phyloP scores from a whole-genome alignment of 1,139 yeast species.

The Debaryomyces robertsiae region DNA sequence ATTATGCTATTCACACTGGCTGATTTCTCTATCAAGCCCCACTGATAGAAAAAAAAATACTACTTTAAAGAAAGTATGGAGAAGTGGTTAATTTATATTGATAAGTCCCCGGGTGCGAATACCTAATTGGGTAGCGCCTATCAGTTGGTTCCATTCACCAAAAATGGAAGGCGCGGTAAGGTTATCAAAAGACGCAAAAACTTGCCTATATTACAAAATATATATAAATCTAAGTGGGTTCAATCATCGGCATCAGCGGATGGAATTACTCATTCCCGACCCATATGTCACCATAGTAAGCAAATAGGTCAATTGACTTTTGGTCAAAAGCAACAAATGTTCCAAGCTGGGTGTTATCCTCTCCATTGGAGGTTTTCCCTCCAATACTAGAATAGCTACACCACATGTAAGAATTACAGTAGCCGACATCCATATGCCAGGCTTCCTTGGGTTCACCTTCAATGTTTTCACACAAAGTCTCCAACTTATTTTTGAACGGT shows the following conservation, averaged over 20 bases:
- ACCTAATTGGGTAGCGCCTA: conserved; percentile 2
- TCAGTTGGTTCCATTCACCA: background rate
- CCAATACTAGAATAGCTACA: conserved; percentile 49
- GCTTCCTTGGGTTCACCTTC: conserved; percentile 34
- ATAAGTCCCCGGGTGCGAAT: conserved; percentile 4
- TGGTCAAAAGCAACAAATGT: conserved; percentile 26
- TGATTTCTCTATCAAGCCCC: too few species aligned
- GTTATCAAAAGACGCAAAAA: conserved; percentile 1
- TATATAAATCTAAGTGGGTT: background rate
- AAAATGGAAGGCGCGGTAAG: conserved; percentile 4
- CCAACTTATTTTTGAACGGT: conserved; percentile 29
- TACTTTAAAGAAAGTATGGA: background rate
- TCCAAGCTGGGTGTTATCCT: conserved; percentile 30
- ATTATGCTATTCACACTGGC: too few species aligned
- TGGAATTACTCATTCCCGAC: conserved; percentile 29
- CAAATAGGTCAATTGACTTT: conserved; percentile 24
- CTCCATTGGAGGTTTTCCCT: conserved; percentile 27
- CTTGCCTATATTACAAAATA: conserved; percentile 1
- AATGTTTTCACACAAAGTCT: conserved; percentile 27
- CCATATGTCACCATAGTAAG: conserved; percentile 39
- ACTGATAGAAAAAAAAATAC: too few species aligned
- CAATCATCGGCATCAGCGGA: background rate
- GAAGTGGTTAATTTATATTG: conserved; percentile 2
- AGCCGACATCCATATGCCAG: conserved; percentile 33
- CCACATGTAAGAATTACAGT: conserved; percentile 47